These are phyloP conservation scores for Populus ilicifolia DNA, from an alignment of 345 rosid genomes.

Conservation along the genomic window DNA sequence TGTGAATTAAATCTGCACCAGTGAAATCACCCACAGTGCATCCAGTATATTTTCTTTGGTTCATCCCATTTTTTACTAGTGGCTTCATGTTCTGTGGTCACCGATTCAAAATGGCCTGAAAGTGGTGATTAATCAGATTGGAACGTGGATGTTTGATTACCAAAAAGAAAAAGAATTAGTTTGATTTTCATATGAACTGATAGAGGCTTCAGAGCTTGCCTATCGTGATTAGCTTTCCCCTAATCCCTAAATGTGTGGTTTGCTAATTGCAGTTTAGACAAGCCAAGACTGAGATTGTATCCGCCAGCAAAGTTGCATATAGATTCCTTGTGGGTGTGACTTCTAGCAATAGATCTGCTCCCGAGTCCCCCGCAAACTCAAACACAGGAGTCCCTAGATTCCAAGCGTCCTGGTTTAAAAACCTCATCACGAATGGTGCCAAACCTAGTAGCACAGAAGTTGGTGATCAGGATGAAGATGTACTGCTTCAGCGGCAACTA, in stretches of 20 bases:
- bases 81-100: no score
- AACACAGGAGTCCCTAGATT: slow-evolving; percentile 56
- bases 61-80: neutral
- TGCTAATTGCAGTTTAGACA: slow-evolving; percentile 65
- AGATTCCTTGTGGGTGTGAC: slow-evolving; percentile 68
- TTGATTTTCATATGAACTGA: neutral
- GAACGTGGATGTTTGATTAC: neutral
- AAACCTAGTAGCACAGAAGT: slow-evolving; percentile 53
- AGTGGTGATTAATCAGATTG: neutral
- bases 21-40: no score
- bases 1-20: no score
- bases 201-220: neutral
- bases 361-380: slow-evolving; percentile 54
- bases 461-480: slow-evolving; percentile 31
- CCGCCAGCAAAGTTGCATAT: slow-evolving; percentile 97
- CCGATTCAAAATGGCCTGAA: no score
- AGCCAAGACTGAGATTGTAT: slow-evolving; percentile 89
- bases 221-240: neutral
- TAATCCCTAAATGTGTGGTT: slow-evolving; percentile 1
- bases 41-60: neutral
- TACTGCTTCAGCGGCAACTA: slow-evolving; percentile 19
- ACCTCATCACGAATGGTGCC: slow-evolving; percentile 53
- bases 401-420: slow-evolving; percentile 80
- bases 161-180: no score
- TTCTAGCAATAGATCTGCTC: slow-evolving; percentile 32